Evolutionary conservation across 495 filamentous ascomycete genomes (phyloP), one percentile per base, ranked within the genome.

Genomic region (Aspergillus cavernicola): DNA sequence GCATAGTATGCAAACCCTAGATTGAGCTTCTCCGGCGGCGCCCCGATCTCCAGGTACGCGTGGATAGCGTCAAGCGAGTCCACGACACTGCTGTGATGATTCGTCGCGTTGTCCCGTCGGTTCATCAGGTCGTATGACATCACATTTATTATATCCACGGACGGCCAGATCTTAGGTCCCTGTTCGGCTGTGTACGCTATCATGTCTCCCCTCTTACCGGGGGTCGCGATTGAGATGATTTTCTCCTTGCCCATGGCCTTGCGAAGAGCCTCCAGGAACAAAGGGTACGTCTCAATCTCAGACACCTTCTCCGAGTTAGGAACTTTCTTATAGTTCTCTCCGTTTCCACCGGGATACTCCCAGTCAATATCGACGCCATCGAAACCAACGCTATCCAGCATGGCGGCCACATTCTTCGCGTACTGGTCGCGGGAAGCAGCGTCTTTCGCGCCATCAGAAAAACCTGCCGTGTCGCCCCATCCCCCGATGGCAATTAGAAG

Each of bases 101-200:
- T 79, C 4, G 86, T 89, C 9, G 80, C 66, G 53, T 73, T 81
- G 60, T 90, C 82, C 15, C 87, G 82, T 18, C 87, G 80, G 69
- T 89, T 90, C 80, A 87, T 86, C 45, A 91, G 62, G 56, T 91
- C 87, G 68, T 91, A 91, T 18, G 80, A 81, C 87, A 91, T 91
- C 45, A 90, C 77, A 61, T 89, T 91, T 61, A 89, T 70, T 67
- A 87, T 86, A 64, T 90, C 85, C 9, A 90, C 72, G 1, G 82
- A 78, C 39, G 70, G 59, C 69, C 76, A 82, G 63, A 91, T 87
- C 40, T 68, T 60, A 1, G 86, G 85, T 0, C 85, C 73, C 1
- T 80, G 83, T 24, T 80, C 64, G n/a, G 71, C 59, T 7, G 80
- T 88, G 62, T 84, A 91, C 41, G 85, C 86, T 12, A 91, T 75